A percentile compares a stretch with the other conserved stretches of the same genome.
Conservation (phyloP, 2,329 filamentous ascomycete species). For the Dactylonectria estremocensis region DNA sequence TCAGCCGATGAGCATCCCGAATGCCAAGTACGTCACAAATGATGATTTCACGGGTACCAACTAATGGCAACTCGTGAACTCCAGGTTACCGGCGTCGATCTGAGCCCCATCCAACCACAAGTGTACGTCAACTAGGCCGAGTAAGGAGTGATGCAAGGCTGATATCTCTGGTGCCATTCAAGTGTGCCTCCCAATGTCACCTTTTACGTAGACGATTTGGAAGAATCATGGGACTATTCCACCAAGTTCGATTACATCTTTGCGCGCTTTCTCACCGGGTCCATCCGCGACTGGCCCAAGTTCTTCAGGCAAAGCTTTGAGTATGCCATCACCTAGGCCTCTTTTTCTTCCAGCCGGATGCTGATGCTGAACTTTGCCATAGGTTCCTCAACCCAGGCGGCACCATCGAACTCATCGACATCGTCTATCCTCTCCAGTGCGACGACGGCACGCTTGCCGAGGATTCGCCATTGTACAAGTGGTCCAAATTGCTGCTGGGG, state of each 20-base stretch:
- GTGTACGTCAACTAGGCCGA: slow-evolving; percentile 10
- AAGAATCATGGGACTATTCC: slow-evolving; percentile 29
- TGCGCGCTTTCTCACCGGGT: slow-evolving; percentile 33
- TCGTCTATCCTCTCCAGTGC: slow-evolving; percentile 29
- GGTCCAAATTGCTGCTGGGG: slow-evolving; percentile 18
- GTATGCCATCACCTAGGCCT: neutral
- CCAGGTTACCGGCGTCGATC: slow-evolving; percentile 32
- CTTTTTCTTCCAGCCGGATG: neutral
- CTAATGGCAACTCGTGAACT: neutral
- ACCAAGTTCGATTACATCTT: slow-evolving; percentile 36
- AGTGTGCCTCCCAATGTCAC: slow-evolving; percentile 33
- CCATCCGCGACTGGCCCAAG: slow-evolving; percentile 34
- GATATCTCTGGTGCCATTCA: neutral
- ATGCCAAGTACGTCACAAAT: slow-evolving; percentile 17
- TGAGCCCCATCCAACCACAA: slow-evolving; percentile 33
- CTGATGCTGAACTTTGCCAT: accelerated
- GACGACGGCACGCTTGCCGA: slow-evolving; percentile 19
- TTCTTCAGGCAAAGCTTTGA: slow-evolving; percentile 32
- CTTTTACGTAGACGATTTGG: slow-evolving; percentile 33
- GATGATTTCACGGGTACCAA: neutral
- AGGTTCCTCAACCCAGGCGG: slow-evolving; percentile 29
- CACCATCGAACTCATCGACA: slow-evolving; percentile 32
- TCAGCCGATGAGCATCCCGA: slow-evolving; percentile 35
- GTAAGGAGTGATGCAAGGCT: accelerated
- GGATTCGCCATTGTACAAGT: slow-evolving; percentile 21